These are phyloP conservation scores for Nitzschia putrida DNA, from an alignment of 108 stramenopile species.

Conservation along the genomic window DNA sequence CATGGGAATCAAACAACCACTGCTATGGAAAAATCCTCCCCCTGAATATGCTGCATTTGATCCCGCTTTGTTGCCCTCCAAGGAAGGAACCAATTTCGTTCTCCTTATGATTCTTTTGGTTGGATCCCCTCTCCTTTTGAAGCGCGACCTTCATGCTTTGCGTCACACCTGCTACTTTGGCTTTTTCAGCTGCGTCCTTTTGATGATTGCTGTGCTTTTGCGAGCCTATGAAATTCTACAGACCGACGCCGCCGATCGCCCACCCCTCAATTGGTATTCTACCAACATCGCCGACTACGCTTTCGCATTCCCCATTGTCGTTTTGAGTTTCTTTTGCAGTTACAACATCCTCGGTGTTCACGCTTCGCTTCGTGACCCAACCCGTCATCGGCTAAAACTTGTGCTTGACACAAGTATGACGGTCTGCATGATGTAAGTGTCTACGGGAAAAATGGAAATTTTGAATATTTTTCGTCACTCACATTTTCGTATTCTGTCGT, in stretches of 20 bases:
- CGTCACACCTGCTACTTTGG: conserved; percentile 80
- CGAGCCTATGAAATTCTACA: conserved; percentile 15
- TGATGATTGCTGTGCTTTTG: conserved; percentile 44
- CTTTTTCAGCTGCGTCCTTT: conserved; percentile 50
- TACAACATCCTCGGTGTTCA: conserved; percentile 74
- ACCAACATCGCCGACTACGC: conserved; percentile 27
- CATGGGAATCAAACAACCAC: background rate
- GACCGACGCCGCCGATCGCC: background rate
- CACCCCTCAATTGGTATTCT: conserved; percentile 11
- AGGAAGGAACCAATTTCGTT: conserved; percentile 34
- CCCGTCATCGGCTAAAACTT: conserved; percentile 43
- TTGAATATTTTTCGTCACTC: background rate
- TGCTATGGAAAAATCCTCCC: conserved; percentile 1
- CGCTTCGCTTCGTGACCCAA: conserved; percentile 51
- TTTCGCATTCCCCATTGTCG: conserved; percentile 70
- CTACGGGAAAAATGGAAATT: background rate
- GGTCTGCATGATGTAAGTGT: conserved; percentile 36
- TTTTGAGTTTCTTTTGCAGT: conserved; percentile 55
- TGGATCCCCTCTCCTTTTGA: conserved; percentile 56
- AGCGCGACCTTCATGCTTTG: conserved; percentile 65
- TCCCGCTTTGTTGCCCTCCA: background rate
- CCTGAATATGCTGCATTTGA: conserved; percentile 7
- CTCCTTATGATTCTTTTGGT: conserved; percentile 42
- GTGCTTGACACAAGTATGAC: conserved; percentile 41
- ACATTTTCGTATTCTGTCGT: background rate